Evolutionary conservation across 2,329 filamentous ascomycete species (phyloP), one percentile per base, ranked within the genome.

Genomic region (Dothidotthia symphoricarpi): DNA sequence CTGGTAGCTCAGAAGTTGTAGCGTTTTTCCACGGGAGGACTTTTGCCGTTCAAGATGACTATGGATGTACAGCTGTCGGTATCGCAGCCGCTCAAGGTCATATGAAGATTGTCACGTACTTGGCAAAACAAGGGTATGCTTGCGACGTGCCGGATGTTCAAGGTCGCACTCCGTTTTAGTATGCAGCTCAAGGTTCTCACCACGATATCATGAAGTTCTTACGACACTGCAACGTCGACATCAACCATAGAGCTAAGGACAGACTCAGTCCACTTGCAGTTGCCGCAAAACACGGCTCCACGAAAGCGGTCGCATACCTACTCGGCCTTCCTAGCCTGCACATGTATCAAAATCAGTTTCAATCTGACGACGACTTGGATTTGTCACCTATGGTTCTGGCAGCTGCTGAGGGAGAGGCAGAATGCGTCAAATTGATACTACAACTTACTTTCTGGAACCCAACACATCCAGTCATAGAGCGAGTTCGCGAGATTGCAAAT

Each of bases 191-290:
- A 32, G 30, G n/a, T 4, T 10, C 4, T 19, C 30, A 15, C 5
- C n/a, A 10, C 9, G 19, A 32, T 12, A 16, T 24, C n/a, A 32
- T 32, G 30, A 24, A 32, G 14, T 6, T 13, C 4, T 12, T 22
- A n/a, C 30, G 30, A 27, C 5, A 12, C 16, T 32, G 19, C 9
- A 12, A 32, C 19, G 12, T 13, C 16, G n/a, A 32, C 11, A 4
- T 31, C 14, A 25, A 31, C 19, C 13, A 22, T 6, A 27, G 7
- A 25, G 28, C 24, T 27, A 26, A 37, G 4, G n/a, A 31, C 3
- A 28, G 34, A 15, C n/a, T 3, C 10, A 37, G 27, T 2, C 28
- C 34, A 26, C 14, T 37, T 11, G 34, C 28, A n/a, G 22, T 30
- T 2, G 28, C 34, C 12, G 34, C 34, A 15, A n/a, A 24, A 16